A percentile compares a stretch with the other conserved stretches of the same genome.
Evolutionary conservation across 2,329 filamentous ascomycete genomes (phyloP).

Genomic region (Claviceps sp.): DNA sequence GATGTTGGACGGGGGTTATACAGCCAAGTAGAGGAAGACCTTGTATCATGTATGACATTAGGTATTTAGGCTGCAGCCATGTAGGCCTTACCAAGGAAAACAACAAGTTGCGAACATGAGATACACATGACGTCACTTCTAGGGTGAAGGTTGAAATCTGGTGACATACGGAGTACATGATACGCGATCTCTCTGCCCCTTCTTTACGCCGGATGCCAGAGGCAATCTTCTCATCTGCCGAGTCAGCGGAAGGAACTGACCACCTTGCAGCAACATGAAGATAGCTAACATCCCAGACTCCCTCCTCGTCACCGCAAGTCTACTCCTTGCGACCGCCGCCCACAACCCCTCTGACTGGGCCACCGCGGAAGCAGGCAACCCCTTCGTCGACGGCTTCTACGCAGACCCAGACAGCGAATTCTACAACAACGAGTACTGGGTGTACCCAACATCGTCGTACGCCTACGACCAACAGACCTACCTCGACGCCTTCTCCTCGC

Average conservation of each 20-base stretch:
- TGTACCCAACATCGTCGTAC: constrained; percentile 32
- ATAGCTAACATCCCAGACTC: neutral
- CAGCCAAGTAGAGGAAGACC: constrained; percentile 2
- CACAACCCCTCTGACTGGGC: constrained; percentile 18
- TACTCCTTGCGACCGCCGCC: neutral
- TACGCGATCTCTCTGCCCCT: no score
- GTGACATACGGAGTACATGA: no score
- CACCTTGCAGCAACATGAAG: neutral
- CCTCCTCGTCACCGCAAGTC: neutral
- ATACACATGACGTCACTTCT: no score
- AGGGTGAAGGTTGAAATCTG: no score
- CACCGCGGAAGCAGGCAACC: constrained; percentile 31
- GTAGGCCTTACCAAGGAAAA: neutral
- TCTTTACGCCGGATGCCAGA: no score
- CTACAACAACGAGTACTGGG: constrained; percentile 32
- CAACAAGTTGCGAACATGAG: neutral
- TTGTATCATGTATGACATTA: no score
- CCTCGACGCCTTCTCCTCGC: constrained; percentile 36
- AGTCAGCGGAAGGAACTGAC: no score
- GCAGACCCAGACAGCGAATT: constrained; percentile 35
- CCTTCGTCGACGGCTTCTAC: constrained; percentile 35
- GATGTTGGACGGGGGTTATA: constrained; percentile 33
- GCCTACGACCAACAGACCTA: constrained; percentile 33
- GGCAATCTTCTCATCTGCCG: no score
- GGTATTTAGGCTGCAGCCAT: no score